Conservation (phyloP, 257 asterid species). For the Solanum chilense region DNA sequence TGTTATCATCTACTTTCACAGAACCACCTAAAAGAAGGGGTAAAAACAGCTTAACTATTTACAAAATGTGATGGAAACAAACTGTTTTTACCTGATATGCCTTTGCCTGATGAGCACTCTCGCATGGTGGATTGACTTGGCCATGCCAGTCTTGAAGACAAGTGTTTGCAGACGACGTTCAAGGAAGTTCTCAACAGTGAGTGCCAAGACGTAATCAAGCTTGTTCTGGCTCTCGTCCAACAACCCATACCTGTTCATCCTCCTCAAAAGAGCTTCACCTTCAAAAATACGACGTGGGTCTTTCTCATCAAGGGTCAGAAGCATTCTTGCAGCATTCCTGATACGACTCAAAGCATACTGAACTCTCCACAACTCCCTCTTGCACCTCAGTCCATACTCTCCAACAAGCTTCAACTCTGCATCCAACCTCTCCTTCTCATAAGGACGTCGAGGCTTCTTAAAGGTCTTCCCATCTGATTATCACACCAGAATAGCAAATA, state of each 20-base stretch:
- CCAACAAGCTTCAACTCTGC: slow-evolving; percentile 85
- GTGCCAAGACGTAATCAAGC: slow-evolving; percentile 82
- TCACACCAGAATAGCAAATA: background rate
- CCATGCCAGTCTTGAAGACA: slow-evolving; percentile 87
- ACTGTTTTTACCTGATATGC: slow-evolving; percentile 56
- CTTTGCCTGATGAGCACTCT: slow-evolving; percentile 80
- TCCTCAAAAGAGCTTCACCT: slow-evolving; percentile 85
- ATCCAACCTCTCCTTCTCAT: slow-evolving; percentile 84
- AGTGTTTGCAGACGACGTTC: slow-evolving; percentile 87
- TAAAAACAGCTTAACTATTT: background rate
- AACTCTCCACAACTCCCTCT: slow-evolving; percentile 93
- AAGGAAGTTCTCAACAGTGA: slow-evolving; percentile 77
- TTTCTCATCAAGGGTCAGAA: slow-evolving; percentile 76
- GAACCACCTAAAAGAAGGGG: background rate
- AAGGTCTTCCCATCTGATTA: slow-evolving; percentile 72
- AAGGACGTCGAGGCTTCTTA: slow-evolving; percentile 87
- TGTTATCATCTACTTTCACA: background rate
- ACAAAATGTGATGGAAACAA: background rate
- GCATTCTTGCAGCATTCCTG: slow-evolving; percentile 63
- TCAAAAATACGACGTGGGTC: slow-evolving; percentile 76
- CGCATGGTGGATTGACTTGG: slow-evolving; percentile 87
- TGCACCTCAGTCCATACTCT: slow-evolving; percentile 76
- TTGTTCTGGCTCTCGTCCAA: slow-evolving; percentile 84
- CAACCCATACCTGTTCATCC: slow-evolving; percentile 73
- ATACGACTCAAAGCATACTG: slow-evolving; percentile 84